Conservation (phyloP, 805 yeast species). For the Zygosaccharomyces gambellarensis region DNA sequence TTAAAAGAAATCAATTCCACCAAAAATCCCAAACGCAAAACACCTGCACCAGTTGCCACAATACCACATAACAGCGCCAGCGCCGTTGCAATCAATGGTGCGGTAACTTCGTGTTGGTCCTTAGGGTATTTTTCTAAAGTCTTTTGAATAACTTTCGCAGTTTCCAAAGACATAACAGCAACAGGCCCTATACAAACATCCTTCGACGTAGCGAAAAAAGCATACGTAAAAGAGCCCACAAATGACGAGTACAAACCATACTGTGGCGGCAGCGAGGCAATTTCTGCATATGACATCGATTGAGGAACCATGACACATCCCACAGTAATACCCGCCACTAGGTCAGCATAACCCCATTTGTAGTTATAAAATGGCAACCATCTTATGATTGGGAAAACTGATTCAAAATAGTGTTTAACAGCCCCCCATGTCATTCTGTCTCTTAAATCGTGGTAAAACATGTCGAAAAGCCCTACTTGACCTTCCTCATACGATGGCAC, state of each 20-base stretch:
- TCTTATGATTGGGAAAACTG: constrained; percentile 71
- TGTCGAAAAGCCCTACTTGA: constrained; percentile 19
- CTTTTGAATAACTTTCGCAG: constrained; percentile 65
- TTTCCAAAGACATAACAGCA: constrained; percentile 89
- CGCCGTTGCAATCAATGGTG: constrained; percentile 74
- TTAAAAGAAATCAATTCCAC: constrained; percentile 87
- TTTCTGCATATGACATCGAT: constrained; percentile 88
- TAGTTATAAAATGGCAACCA: constrained; percentile 85
- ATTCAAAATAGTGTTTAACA: constrained; percentile 46
- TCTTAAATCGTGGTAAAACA: constrained; percentile 19
- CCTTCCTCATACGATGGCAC: constrained; percentile 22
- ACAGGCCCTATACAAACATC: constrained; percentile 97
- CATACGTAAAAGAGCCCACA: constrained; percentile 82
- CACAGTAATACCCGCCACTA: constrained; percentile 89
- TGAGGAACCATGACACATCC: constrained; percentile 93
- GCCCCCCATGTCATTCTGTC: constrained; percentile 32
- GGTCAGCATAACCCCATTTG: constrained; percentile 74
- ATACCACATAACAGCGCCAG: constrained; percentile 80
- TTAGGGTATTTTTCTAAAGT: constrained; percentile 51
- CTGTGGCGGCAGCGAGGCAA: constrained; percentile 76
- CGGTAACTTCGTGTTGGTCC: constrained; percentile 37
- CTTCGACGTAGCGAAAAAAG: constrained; percentile 89
- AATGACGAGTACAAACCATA: constrained; percentile 90
- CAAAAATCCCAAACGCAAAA: constrained; percentile 79
- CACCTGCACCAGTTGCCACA: constrained; percentile 75